These are phyloP conservation scores for Entomortierella chlamydospora DNA, from an alignment of 192 early-diverging fungal species.

Conservation along the genomic window DNA sequence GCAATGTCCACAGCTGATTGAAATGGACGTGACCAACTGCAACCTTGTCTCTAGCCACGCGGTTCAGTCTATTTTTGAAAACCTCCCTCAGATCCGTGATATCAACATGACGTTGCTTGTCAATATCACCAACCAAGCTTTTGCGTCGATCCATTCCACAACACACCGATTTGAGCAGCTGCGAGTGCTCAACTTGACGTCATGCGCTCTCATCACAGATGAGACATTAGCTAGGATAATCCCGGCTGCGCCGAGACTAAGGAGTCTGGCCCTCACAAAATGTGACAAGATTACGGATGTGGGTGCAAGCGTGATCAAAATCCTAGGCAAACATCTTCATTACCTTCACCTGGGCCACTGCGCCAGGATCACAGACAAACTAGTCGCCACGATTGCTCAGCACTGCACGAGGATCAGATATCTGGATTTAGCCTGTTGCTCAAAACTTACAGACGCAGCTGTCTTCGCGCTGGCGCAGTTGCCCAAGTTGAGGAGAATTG, in stretches of 20 bases:
- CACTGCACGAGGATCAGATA: conserved; percentile 66
- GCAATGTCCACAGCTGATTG: conserved; percentile 61
- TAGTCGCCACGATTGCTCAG: conserved; percentile 58
- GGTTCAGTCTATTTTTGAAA: conserved; percentile 56
- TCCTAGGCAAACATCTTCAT: conserved; percentile 65
- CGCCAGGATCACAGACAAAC: conserved; percentile 58
- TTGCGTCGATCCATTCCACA: conserved; percentile 36
- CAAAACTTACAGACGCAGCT: conserved; percentile 60
- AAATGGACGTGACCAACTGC: conserved; percentile 68
- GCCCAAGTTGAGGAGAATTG: conserved; percentile 65
- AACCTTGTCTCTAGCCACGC: conserved; percentile 55
- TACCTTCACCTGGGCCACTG: conserved; percentile 71
- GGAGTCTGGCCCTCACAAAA: conserved; percentile 67
- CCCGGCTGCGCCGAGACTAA: conserved; percentile 60
- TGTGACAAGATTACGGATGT: conserved; percentile 66
- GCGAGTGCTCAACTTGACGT: conserved; percentile 65
- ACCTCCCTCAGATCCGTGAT: conserved; percentile 62
- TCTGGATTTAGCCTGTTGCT: conserved; percentile 67
- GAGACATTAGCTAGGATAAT: conserved; percentile 55
- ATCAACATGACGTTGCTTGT: conserved; percentile 56
- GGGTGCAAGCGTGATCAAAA: conserved; percentile 58
- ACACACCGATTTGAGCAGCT: conserved; percentile 60
- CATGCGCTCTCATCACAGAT: conserved; percentile 58
- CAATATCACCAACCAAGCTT: conserved; percentile 52
- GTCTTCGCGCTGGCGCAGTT: conserved; percentile 64